phyloP scores from a whole-genome alignment of 306 rosid genomes.

The Abrus pulchellus region DNA sequence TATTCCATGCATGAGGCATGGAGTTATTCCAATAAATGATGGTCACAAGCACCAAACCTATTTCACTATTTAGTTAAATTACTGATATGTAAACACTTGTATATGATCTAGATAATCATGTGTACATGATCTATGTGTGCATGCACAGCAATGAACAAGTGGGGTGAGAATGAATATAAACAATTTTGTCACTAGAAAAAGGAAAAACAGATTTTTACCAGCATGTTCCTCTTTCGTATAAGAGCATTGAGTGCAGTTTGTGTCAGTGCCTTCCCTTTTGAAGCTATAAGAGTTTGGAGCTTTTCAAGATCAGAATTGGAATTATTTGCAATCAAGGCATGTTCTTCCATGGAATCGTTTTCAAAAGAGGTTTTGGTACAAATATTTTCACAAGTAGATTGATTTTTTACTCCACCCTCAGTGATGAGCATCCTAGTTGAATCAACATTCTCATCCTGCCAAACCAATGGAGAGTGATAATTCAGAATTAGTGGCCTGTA shows the following conservation, averaged over 20 bases:
- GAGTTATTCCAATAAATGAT: slow-evolving; percentile 24
- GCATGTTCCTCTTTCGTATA: slow-evolving; percentile 62
- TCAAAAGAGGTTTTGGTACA: slow-evolving; percentile 40
- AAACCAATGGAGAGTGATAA: slow-evolving; percentile 33
- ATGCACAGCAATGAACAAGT: neutral
- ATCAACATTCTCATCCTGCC: slow-evolving; percentile 58
- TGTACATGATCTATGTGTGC: neutral
- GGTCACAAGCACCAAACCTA: neutral
- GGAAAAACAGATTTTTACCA: slow-evolving; percentile 56
- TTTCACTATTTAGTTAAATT: slow-evolving; percentile 18
- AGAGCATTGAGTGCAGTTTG: slow-evolving; percentile 70
- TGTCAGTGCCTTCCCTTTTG: slow-evolving; percentile 63
- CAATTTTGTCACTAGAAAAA: slow-evolving; percentile 21
- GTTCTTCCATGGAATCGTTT: slow-evolving; percentile 40
- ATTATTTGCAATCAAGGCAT: slow-evolving; percentile 45
- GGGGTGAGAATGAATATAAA: slow-evolving; percentile 22
- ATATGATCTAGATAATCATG: neutral
- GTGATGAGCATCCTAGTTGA: slow-evolving; percentile 45
- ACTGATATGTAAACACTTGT: neutral
- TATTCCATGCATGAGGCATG: slow-evolving; percentile 15
- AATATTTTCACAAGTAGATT: slow-evolving; percentile 52
- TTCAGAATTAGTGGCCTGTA: neutral
- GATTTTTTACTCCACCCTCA: slow-evolving; percentile 43
- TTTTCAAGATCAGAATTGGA: slow-evolving; percentile 55
- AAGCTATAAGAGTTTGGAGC: slow-evolving; percentile 53